Conservation (phyloP, 129 eudicot genomes). For the Helichrysum umbraculigerum region DNA sequence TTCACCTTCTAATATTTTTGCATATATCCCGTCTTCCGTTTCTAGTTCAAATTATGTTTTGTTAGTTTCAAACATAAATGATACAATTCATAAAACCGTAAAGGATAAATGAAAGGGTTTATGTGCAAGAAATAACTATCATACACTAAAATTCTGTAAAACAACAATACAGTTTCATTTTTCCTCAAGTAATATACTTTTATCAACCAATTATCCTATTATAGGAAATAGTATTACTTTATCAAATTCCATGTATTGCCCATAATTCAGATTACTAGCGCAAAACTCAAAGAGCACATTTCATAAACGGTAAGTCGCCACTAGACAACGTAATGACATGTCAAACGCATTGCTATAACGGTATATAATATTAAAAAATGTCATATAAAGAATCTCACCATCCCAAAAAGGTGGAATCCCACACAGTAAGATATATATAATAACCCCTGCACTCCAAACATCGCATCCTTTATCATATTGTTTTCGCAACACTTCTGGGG, state of each 20-base stretch:
- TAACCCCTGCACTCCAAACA: conserved; percentile 98
- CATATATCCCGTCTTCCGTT: conserved; percentile 85
- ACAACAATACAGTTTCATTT: neutral
- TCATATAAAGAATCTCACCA: conserved; percentile 46
- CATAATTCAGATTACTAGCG: no score
- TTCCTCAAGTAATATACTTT: neutral
- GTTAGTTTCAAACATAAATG: conserved; percentile 6
- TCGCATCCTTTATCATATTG: conserved; percentile 80
- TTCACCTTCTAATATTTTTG: conserved; percentile 73
- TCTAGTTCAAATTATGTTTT: conserved; percentile 46
- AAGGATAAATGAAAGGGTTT: neutral
- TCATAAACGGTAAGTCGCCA: no score
- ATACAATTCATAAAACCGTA: neutral
- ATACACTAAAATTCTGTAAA: neutral
- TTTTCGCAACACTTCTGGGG: conserved; percentile 76
- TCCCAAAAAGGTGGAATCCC: conserved; percentile 99
- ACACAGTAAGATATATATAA: conserved; percentile 73
- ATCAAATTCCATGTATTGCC: neutral
- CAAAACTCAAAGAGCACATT: no score
- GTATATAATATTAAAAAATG: neutral
- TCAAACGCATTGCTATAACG: neutral
- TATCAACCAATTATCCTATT: neutral
- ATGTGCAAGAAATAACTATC: neutral
- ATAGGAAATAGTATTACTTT: neutral
- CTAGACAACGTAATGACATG: no score